Conservation (phyloP, 1,284 basidiomycete species). For the Trametes sp. region DNA sequence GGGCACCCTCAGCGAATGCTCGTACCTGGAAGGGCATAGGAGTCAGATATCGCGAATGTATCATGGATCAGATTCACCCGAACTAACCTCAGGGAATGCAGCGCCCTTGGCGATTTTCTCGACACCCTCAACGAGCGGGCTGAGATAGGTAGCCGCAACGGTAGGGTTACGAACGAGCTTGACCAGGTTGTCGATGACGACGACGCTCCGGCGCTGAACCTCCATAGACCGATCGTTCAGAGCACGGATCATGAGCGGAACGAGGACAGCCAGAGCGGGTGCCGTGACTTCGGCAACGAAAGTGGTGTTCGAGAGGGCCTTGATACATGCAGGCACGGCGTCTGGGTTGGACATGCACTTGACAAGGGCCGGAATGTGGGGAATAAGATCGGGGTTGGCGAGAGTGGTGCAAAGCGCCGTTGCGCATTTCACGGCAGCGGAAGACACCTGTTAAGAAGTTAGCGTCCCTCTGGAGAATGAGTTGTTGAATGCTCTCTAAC, state of each 20-base stretch:
- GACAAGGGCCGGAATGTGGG: slow-evolving; percentile 91
- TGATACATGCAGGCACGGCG: slow-evolving; percentile 92
- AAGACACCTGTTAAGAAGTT: slow-evolving; percentile 71
- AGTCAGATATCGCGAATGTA: slow-evolving; percentile 8
- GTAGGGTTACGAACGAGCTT: slow-evolving; percentile 95
- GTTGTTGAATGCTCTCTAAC: slow-evolving; percentile 60
- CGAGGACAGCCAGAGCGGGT: slow-evolving; percentile 95
- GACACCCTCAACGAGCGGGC: slow-evolving; percentile 90
- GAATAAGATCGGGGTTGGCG: slow-evolving; percentile 92
- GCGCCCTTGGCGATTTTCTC: slow-evolving; percentile 91
- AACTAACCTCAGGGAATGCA: slow-evolving; percentile 90
- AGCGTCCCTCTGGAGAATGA: no score
- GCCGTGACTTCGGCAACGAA: slow-evolving; percentile 98
- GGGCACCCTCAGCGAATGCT: slow-evolving; percentile 86
- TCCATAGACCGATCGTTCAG: slow-evolving; percentile 98
- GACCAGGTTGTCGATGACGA: slow-evolving; percentile 97
- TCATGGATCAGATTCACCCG: slow-evolving; percentile 18
- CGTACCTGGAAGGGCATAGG: slow-evolving; percentile 64
- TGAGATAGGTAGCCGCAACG: slow-evolving; percentile 91
- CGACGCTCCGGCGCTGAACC: slow-evolving; percentile 87
- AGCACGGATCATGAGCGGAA: slow-evolving; percentile 91
- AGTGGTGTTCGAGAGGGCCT: slow-evolving; percentile 92
- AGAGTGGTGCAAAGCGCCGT: slow-evolving; percentile 92
- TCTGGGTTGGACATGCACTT: slow-evolving; percentile 95
- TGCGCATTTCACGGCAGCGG: slow-evolving; percentile 92